Evolutionary conservation across 2,329 filamentous ascomycete genomes (phyloP), one percentile per base, ranked within the genome.

Genomic region (Exophiala aquamarina): DNA sequence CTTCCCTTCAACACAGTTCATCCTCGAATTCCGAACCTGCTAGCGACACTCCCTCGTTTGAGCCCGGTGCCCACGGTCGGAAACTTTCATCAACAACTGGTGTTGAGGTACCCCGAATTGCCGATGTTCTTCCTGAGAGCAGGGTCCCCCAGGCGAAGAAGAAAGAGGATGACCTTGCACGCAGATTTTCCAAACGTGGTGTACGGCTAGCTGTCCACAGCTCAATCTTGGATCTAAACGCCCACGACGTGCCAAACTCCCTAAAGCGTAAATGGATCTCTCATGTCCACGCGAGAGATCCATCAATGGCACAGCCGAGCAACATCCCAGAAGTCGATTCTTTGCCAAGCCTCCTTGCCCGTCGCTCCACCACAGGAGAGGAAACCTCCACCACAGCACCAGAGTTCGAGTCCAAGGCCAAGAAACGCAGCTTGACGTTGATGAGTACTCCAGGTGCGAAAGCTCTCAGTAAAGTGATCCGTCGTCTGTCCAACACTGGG

Each of bases 201-300:
- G 53, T 55, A 15, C 47, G 55, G 5, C 49, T 61, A 2, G 55
- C 49, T 6, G 51, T 59, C 5, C 57, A 58, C 41, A 58, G 50
- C 41, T 59, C 58, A 3, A 57, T 61, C 36, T 39, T 59, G 20
- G 55, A 56, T 38, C 47, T 53, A 3, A 48, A 55, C 31, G 55
- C 57, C 14, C 49, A 54, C 23, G 50, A 56, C 7, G 49, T 50
- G 6, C 51, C 57, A n/a, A 41, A 44, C 34, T 45, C 45, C 3
- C 50, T 61, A 11, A 54, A 54, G 21, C 41, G 52, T 35, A 59
- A 52, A 50, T 61, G 58, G 58, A 54, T 59, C n/a, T 39, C 56
- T 21, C 44, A 47, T 29, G 50, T 44, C 18, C 14, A 44, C 17
- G 18, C 4, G 10, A 34, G 35, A 13, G n/a, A 43, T 34, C 41